Conservation (phyloP, 805 yeast species). For the Yamadazyma ubonensis region DNA sequence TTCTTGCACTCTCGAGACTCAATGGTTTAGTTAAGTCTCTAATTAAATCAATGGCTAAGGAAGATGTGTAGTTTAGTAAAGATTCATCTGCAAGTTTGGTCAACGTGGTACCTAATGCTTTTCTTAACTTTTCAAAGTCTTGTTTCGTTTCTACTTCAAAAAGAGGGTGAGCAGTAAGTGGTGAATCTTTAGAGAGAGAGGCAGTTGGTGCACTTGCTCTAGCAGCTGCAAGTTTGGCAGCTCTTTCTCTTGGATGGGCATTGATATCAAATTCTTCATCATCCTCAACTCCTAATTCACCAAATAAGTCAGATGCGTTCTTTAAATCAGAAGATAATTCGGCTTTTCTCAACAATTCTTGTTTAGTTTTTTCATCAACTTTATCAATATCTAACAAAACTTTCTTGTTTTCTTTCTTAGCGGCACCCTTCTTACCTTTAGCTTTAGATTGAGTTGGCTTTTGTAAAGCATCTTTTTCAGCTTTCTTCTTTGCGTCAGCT, state of each 20-base stretch:
- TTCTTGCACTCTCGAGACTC: conserved; percentile 76
- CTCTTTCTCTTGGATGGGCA: conserved; percentile 54
- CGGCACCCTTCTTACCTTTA: conserved; percentile 47
- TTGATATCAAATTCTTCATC: conserved; percentile 30
- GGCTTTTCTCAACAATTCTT: conserved; percentile 71
- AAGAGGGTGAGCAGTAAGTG: conserved; percentile 72
- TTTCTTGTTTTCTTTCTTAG: conserved; percentile 29
- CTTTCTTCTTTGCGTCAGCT: conserved; percentile 40
- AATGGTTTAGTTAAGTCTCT: conserved; percentile 84
- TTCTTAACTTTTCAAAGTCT: conserved; percentile 58
- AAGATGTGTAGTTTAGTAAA: conserved; percentile 64
- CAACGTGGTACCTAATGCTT: conserved; percentile 23
- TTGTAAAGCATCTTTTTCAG: conserved; percentile 46
- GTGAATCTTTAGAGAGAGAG: conserved; percentile 56
- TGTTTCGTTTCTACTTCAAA: conserved; percentile 78
- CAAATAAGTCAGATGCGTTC: conserved; percentile 90
- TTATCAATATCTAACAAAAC: conserved; percentile 58
- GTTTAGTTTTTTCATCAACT: conserved; percentile 72
- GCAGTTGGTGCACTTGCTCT: conserved; percentile 37
- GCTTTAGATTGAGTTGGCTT: conserved; percentile 37
- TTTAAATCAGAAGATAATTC: conserved; percentile 84
- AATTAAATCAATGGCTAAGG: conserved; percentile 78
- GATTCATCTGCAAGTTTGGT: conserved; percentile 51
- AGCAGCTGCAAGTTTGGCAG: conserved; percentile 32
- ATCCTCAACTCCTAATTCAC: conserved; percentile 55